Conservation (phyloP, 139 green algal species). For the Parachlorella kessleri region DNA sequence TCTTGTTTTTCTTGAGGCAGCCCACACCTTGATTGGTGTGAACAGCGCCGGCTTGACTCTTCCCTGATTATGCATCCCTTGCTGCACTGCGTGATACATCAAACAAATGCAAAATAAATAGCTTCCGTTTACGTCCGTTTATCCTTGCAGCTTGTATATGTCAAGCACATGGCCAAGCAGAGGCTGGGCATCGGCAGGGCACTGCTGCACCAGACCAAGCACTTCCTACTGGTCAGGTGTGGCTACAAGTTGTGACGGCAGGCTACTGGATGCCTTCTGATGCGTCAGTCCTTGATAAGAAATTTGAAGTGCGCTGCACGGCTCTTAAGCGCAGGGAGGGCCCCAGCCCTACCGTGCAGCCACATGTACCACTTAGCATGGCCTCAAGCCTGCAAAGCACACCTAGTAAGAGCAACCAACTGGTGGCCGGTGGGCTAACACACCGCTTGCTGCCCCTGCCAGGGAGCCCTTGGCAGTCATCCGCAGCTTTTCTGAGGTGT, state of each 20-base stretch:
- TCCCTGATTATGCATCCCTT: too few relatives aligned
- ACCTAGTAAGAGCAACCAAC: neutral
- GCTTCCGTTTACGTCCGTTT: too few relatives aligned
- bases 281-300: too few relatives aligned
- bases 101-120: too few relatives aligned
- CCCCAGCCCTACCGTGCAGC: too few relatives aligned
- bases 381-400: neutral
- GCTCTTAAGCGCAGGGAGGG: too few relatives aligned
- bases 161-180: constrained; percentile 84
- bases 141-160: constrained; percentile 53
- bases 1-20: too few relatives aligned
- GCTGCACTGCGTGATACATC: too few relatives aligned
- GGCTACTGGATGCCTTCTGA: neutral
- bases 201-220: constrained; percentile 51
- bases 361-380: neutral
- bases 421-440: neutral
- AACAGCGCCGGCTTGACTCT: too few relatives aligned
- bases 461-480: constrained; percentile 62
- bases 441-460: constrained; percentile 54
- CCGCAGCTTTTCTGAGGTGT: constrained; percentile 65
- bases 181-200: constrained; percentile 45
- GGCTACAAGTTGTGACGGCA: neutral
- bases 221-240: constrained; percentile 52
- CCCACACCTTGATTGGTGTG: too few relatives aligned
- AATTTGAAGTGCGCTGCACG: too few relatives aligned